These are phyloP conservation scores for Zhuliangozyma blackwelliae DNA, from an alignment of 1,139 yeast genomes.

Conservation along the genomic window DNA sequence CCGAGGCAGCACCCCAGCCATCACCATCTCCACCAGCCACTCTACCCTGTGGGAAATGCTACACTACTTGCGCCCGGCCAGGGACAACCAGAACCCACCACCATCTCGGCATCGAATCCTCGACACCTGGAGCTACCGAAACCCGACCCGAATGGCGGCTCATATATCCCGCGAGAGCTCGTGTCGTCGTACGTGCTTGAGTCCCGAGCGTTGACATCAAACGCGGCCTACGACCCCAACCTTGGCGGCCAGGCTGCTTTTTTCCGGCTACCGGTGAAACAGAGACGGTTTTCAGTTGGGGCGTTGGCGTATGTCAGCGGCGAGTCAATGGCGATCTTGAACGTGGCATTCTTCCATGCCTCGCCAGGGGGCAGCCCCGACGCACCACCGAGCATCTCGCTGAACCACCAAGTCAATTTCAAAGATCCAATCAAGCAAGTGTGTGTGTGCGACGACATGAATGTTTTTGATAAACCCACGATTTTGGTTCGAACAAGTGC, in stretches of 20 bases:
- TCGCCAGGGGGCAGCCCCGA: not conserved
- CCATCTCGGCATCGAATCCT: no score
- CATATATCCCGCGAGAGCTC: conserved; percentile 22
- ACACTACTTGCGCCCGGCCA: no score
- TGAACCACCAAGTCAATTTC: conserved; percentile 21
- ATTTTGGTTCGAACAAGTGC: conserved; percentile 24
- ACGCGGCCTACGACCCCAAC: conserved; percentile 37
- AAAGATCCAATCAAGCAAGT: conserved; percentile 41
- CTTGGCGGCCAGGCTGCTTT: conserved; percentile 20
- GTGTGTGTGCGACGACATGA: conserved; percentile 14
- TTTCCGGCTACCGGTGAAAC: conserved; percentile 17
- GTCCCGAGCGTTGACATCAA: conserved; percentile 21
- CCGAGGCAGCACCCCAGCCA: conserved; percentile 1
- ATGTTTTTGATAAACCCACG: conserved; percentile 15
- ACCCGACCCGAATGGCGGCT: not conserved
- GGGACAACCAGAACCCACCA: no score
- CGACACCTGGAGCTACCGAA: not conserved
- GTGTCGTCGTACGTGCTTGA: conserved; percentile 21
- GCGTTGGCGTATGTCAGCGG: conserved; percentile 36
- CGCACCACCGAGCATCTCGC: conserved; percentile 12
- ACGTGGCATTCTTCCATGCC: conserved; percentile 17
- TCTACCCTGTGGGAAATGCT: no score
- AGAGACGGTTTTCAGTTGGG: conserved; percentile 8
- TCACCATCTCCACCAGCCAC: no score
- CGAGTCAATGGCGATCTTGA: conserved; percentile 22